Evolutionary conservation across 768 basidiomycete genomes (phyloP).

Genomic region (Punctularia strigosozonata): DNA sequence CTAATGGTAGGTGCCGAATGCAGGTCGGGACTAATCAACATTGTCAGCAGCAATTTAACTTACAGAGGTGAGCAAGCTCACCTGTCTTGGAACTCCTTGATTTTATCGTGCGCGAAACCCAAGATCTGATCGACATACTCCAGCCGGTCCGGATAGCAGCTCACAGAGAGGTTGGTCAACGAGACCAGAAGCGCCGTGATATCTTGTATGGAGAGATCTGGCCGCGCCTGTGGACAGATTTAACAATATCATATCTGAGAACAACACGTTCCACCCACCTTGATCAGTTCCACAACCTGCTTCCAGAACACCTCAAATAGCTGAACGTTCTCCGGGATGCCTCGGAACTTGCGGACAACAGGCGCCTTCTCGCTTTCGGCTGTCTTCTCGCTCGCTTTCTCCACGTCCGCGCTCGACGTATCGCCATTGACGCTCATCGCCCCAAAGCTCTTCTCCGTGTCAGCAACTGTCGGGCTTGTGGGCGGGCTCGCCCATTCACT

Average conservation of each 20-base stretch:
- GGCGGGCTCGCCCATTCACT: slow-evolving; percentile 16
- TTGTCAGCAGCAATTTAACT: not conserved
- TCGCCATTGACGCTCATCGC: slow-evolving; percentile 5
- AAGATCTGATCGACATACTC: slow-evolving; percentile 97
- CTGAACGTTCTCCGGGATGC: slow-evolving; percentile 89
- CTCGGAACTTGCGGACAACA: slow-evolving; percentile 73
- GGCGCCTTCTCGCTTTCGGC: slow-evolving; percentile 30
- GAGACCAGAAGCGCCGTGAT: slow-evolving; percentile 95
- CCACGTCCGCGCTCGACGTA: slow-evolving; percentile 9
- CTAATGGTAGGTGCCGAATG: slow-evolving; percentile 78
- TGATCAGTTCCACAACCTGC: slow-evolving; percentile 95
- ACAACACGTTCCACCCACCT: slow-evolving; percentile 43
- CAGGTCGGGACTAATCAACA: slow-evolving; percentile 59
- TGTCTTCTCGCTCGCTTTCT: slow-evolving; percentile 39
- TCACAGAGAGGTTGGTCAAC: slow-evolving; percentile 85
- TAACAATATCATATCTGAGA: slow-evolving; percentile 3
- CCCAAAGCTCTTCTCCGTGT: slow-evolving; percentile 7
- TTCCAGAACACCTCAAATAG: slow-evolving; percentile 99
- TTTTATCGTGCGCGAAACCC: slow-evolving; percentile 77
- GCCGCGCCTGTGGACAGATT: slow-evolving; percentile 58
- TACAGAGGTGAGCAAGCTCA: slow-evolving; percentile 13
- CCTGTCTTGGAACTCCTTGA: slow-evolving; percentile 78
- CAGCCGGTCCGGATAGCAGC: slow-evolving; percentile 93
- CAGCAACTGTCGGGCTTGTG: slow-evolving; percentile 14
- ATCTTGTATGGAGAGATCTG: slow-evolving; percentile 94